Evolutionary conservation across 768 basidiomycete genomes (phyloP).

Genomic region (Pholiota molesta): DNA sequence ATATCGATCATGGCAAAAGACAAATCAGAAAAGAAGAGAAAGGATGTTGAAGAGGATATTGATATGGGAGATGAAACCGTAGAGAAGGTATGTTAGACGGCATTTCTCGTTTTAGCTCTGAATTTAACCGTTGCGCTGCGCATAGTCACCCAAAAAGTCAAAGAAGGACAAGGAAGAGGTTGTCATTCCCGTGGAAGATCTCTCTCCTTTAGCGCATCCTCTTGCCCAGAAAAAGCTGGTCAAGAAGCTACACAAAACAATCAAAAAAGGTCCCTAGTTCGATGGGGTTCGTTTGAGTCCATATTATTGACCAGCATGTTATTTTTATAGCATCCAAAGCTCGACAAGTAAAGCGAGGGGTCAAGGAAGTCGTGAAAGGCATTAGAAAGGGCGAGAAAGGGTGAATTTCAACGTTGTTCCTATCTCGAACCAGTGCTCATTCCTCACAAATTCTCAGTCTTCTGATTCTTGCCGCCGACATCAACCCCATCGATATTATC

Average conservation of each 20-base stretch:
- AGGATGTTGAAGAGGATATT: slow-evolving; percentile 53
- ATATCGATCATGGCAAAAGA: slow-evolving; percentile 61
- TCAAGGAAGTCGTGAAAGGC: slow-evolving; percentile 98
- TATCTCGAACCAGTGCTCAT: slow-evolving; percentile 2
- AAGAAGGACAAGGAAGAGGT: slow-evolving; percentile 66
- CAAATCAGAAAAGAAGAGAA: slow-evolving; percentile 74
- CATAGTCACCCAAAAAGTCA: slow-evolving; percentile 56
- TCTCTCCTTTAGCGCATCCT: slow-evolving; percentile 94
- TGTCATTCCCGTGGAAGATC: slow-evolving; percentile 72
- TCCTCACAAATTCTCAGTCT: slow-evolving; percentile 49
- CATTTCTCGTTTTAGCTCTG: neutral
- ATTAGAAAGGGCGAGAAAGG: slow-evolving; percentile 98
- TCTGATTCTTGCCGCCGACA: slow-evolving; percentile 93
- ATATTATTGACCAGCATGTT: neutral
- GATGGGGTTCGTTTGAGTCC: neutral
- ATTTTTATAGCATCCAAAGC: slow-evolving; percentile 77
- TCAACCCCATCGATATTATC: slow-evolving; percentile 98
- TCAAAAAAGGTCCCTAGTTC: slow-evolving; percentile 75
- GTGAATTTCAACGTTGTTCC: slow-evolving; percentile 43
- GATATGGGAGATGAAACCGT: slow-evolving; percentile 45
- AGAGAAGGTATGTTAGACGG: slow-evolving; percentile 30
- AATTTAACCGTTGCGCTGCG: slow-evolving; percentile 12
- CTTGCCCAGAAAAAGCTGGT: slow-evolving; percentile 91
- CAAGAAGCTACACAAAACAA: slow-evolving; percentile 93
- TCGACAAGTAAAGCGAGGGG: slow-evolving; percentile 94